These are phyloP conservation scores for Candida pseudoglaebosa DNA, from an alignment of 805 yeast genomes.

Conservation along the genomic window DNA sequence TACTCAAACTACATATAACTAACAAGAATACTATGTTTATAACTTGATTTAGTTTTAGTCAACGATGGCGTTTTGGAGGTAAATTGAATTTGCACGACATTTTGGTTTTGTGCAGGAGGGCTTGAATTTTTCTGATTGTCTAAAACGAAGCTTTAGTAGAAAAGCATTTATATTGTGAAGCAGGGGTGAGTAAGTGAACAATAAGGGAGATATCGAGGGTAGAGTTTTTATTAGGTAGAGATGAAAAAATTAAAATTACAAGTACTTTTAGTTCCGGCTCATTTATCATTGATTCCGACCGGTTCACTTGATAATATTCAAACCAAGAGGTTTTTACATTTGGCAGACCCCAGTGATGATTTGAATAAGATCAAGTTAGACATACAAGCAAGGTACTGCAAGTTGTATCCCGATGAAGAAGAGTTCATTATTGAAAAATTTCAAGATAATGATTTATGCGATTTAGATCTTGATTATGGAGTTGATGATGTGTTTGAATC, in stretches of 20 bases:
- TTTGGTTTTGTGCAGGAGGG: too few relatives aligned
- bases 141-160: too few relatives aligned
- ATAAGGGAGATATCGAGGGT: not conserved
- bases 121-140: too few relatives aligned
- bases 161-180: too few relatives aligned
- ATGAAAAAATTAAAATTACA: slow-evolving; percentile 30
- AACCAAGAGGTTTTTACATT: slow-evolving; percentile 56
- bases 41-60: too few relatives aligned
- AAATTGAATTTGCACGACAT: too few relatives aligned
- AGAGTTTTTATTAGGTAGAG: not conserved
- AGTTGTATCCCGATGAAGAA: slow-evolving; percentile 62
- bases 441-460: slow-evolving; percentile 67
- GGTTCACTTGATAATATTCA: slow-evolving; percentile 19
- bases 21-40: too few relatives aligned
- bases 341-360: slow-evolving; percentile 47
- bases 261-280: slow-evolving; percentile 31
- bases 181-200: too few relatives aligned
- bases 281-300: slow-evolving; percentile 16
- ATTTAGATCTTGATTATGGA: slow-evolving; percentile 71
- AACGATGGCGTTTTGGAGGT: too few relatives aligned
- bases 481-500: slow-evolving; percentile 60
- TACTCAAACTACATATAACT: too few relatives aligned
- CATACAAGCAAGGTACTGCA: slow-evolving; percentile 50
- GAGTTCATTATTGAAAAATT: slow-evolving; percentile 53
- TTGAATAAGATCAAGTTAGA: slow-evolving; percentile 51